A percentile compares a stretch with the other conserved stretches of the same genome.
These are phyloP conservation scores for Didymella segeticola DNA, from an alignment of 2,329 filamentous ascomycete genomes.

Conservation along the genomic window DNA sequence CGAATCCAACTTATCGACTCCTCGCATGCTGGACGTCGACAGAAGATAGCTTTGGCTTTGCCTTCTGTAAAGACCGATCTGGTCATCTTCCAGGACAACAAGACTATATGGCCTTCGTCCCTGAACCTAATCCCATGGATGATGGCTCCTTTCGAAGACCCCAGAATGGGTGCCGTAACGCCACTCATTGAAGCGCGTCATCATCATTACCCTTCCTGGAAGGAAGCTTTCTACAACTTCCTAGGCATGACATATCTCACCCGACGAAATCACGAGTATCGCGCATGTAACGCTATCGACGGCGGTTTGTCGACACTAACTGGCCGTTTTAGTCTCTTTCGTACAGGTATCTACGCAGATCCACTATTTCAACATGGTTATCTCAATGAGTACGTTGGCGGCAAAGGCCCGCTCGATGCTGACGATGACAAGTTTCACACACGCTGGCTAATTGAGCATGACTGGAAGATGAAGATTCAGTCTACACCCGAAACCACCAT, in stretches of 20 bases:
- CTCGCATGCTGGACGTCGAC: neutral
- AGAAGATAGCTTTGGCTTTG: neutral
- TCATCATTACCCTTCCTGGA: neutral
- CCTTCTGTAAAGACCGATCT: neutral
- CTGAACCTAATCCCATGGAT: neutral
- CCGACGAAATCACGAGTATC: neutral
- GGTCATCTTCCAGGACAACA: neutral
- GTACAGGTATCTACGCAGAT: neutral
- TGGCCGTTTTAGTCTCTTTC: neutral
- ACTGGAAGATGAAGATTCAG: neutral
- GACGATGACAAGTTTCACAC: neutral
- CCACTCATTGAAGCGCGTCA: neutral
- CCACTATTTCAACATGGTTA: neutral
- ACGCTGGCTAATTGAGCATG: neutral
- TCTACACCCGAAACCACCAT: slow-evolving; percentile 47
- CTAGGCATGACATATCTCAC: neutral
- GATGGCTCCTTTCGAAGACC: neutral
- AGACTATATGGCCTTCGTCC: neutral
- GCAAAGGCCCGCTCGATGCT: neutral
- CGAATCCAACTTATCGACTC: neutral
- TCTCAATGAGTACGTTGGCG: neutral
- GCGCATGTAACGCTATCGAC: neutral
- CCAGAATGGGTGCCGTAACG: neutral
- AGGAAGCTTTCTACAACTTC: neutral
- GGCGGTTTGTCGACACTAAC: neutral